phyloP scores from a whole-genome alignment of 2,329 filamentous ascomycete genomes.

The Tolypocladium cylindrosporum region DNA sequence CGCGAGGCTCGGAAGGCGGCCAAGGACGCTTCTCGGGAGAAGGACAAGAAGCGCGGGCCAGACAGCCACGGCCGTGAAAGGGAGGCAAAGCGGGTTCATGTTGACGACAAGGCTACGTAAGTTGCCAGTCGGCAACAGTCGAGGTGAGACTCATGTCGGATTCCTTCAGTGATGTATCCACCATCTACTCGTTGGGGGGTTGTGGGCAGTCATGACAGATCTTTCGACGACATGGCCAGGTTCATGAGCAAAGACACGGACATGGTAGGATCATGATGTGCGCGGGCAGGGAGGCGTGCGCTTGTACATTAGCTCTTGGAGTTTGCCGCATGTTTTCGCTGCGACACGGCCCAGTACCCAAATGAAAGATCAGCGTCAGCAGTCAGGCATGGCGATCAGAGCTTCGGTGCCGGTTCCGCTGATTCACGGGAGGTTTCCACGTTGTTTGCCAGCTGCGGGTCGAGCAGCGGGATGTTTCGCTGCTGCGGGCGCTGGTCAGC shows the following conservation, averaged over 20 bases:
- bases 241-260: not conserved
- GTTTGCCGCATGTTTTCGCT: not conserved
- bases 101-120: conserved; percentile 13
- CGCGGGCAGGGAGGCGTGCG: not conserved
- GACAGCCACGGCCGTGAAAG: conserved; percentile 19
- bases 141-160: not conserved
- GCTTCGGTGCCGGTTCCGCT: not conserved
- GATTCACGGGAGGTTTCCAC: too few species aligned
- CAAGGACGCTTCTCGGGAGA: conserved; percentile 25
- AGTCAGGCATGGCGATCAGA: not conserved
- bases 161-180: not conserved
- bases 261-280: not conserved
- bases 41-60: conserved; percentile 29
- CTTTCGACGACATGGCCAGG: not conserved
- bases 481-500: too few species aligned
- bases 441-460: not conserved
- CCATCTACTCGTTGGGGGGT: not conserved
- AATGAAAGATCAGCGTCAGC: not conserved
- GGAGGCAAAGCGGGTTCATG: conserved; percentile 23
- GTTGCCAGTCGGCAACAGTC: not conserved
- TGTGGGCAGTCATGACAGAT: not conserved
- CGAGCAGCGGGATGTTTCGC: too few species aligned
- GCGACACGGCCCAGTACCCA: not conserved
- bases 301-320: not conserved
- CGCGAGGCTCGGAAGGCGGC: conserved; percentile 38